Evolutionary conservation across 768 basidiomycete genomes (phyloP).

Genomic region (Leucocoprinus birnbaumii): DNA sequence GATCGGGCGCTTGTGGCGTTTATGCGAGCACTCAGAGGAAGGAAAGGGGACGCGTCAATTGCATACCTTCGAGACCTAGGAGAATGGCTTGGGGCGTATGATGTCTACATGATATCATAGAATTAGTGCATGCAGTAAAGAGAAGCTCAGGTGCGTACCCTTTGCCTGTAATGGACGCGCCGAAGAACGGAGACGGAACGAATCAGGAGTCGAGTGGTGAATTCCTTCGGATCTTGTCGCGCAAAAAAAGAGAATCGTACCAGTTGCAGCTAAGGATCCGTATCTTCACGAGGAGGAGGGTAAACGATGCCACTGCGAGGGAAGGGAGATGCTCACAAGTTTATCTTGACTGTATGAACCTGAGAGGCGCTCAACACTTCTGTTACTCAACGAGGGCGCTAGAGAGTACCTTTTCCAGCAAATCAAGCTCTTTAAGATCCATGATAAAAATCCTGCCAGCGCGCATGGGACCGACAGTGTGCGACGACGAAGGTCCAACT

Average conservation of each 20-base stretch:
- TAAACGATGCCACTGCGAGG: not conserved
- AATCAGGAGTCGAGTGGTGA: not conserved
- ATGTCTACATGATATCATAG: conserved; percentile 43
- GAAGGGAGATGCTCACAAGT: conserved; percentile 48
- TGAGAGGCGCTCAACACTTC: conserved; percentile 23
- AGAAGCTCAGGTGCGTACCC: conserved; percentile 45
- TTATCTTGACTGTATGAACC: conserved; percentile 82
- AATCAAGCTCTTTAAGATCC: conserved; percentile 62
- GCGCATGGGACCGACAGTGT: conserved; percentile 70
- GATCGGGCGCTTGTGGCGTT: conserved; percentile 3
- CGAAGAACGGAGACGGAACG: not conserved
- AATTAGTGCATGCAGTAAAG: not conserved
- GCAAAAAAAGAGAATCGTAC: conserved; percentile 28
- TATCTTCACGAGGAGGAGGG: conserved; percentile 46
- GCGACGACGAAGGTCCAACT: conserved; percentile 53
- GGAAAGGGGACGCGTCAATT: conserved; percentile 9
- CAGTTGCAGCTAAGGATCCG: conserved; percentile 92
- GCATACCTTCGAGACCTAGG: conserved; percentile 69
- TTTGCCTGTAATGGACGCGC: conserved; percentile 48
- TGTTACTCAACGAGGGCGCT: not conserved
- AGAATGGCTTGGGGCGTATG: conserved; percentile 87
- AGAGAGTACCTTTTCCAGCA: conserved; percentile 66
- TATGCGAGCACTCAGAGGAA: no score
- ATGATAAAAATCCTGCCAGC: conserved; percentile 86
- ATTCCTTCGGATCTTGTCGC: conserved; percentile 1